Evolutionary conservation across 768 basidiomycete genomes (phyloP).

Genomic region (Phlebiopsis gigantea): DNA sequence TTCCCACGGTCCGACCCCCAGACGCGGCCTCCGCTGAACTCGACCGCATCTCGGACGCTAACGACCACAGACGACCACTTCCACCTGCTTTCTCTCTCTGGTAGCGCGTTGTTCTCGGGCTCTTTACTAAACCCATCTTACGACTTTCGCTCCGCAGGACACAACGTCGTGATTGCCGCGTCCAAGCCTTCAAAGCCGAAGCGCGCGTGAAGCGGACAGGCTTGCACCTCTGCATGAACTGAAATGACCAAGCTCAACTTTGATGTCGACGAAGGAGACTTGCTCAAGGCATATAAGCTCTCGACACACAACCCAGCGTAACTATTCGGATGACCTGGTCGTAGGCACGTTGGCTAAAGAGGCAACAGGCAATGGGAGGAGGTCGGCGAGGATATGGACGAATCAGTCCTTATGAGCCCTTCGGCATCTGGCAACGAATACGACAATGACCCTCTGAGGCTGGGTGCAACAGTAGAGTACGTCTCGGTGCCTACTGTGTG

Average conservation of each 20-base stretch:
- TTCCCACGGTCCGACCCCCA: slow-evolving; percentile 4
- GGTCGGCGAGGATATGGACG: slow-evolving; percentile 78
- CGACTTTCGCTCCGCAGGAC: background rate
- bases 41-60: background rate
- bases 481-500: slow-evolving; percentile 19
- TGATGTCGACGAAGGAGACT: slow-evolving; percentile 70
- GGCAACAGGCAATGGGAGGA: slow-evolving; percentile 81
- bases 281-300: slow-evolving; percentile 87
- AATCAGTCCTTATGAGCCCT: slow-evolving; percentile 59
- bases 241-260: slow-evolving; percentile 57
- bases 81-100: background rate
- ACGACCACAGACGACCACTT: background rate
- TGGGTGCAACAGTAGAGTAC: slow-evolving; percentile 62
- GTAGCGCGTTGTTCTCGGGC: background rate
- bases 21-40: background rate
- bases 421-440: slow-evolving; percentile 40
- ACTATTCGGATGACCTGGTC: slow-evolving; percentile 10
- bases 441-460: slow-evolving; percentile 74
- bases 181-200: background rate
- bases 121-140: background rate
- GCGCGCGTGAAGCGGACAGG: background rate
- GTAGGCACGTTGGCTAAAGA: background rate
- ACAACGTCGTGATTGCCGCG: background rate
- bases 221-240: background rate
- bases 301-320: slow-evolving; percentile 74